Percentiles rank a stretch among this genome's conserved stretches.
These are phyloP conservation scores for Chytriomyces confervae DNA, from an alignment of 192 early-diverging fungal genomes.

Conservation along the genomic window DNA sequence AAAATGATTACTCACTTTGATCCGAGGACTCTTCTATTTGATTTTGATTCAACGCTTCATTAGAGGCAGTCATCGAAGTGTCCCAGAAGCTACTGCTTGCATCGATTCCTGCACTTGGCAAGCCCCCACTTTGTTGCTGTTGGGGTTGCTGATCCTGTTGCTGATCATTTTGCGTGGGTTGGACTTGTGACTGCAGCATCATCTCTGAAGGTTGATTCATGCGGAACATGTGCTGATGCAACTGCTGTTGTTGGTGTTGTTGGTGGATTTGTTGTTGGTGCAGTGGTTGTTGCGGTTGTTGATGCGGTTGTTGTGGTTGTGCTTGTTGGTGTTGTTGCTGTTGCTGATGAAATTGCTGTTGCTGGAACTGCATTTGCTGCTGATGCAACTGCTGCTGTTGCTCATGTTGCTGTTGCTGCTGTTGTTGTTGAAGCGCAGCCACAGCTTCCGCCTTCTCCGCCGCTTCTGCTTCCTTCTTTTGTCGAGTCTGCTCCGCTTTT, in stretches of 20 bases:
- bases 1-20: background rate
- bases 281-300: background rate
- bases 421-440: background rate
- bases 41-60: background rate
- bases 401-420: background rate
- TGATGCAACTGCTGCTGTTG: background rate
- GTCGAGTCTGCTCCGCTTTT: background rate
- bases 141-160: background rate
- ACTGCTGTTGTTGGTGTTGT: background rate
- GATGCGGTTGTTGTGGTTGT: background rate
- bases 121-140: background rate
- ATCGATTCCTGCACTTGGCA: background rate
- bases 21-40: background rate
- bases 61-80: background rate
- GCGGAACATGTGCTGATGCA: background rate
- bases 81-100: background rate
- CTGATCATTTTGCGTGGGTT: background rate
- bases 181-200: background rate
- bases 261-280: background rate
- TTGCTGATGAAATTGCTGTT: background rate
- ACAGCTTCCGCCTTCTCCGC: background rate
- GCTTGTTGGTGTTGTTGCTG: constrained; percentile 3
- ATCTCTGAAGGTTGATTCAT: background rate
- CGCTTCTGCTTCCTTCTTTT: background rate
- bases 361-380: background rate